Base-by-base conservation (phyloP, 202 grass and related monocot species). In the Panicum hallii region DNA sequence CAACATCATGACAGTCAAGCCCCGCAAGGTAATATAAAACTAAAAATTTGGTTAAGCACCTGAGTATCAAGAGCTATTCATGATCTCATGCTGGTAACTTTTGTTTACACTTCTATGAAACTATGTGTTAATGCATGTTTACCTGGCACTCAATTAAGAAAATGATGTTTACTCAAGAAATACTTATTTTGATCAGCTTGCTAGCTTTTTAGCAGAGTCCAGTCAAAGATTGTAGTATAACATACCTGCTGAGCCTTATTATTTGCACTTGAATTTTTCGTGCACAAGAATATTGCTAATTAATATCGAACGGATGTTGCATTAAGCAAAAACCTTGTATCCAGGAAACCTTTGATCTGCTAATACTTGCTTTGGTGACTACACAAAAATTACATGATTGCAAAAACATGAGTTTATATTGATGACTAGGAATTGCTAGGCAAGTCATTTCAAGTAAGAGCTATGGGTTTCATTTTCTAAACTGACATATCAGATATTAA, bases 1-100 rank as follows among this genome's bases (percentile, higher is more conserved):
- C 11, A 90, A 99, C 85, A 93, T 99, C 85, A 99, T 99, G 97
- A 78, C 85, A 63, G 86, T 86, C 63, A 96, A 91, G 41, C 97
- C 97, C 75, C 93, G 97, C 68, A 99, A 99, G 90, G 97, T 99
- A 91, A 64, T 60, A 66, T 30, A 61, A 44, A 70, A 58, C 22
- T 30, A 70, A 77, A 75, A 30, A 10, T 52, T 23, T 70, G 34
- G 53, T 70, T 69, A 47, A 30, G 23, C 70, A 62, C 62, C 19
- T 40, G 62, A 83, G n/a, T 58, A 71, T 79, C 48, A 68, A 30
- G 55, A 20, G 17, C 12, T 88, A 76, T 62, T 84, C 55, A 63
- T 77, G 55, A 53, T 67, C 74, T 89, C 23, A 63, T 81, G 38
- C 42, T 60, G 42, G 63, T 38, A 73, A 5, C 44, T 83, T 73